Base-by-base conservation (phyloP, 1,139 yeast species). In the Suzukiozyma palmioleophila region DNA sequence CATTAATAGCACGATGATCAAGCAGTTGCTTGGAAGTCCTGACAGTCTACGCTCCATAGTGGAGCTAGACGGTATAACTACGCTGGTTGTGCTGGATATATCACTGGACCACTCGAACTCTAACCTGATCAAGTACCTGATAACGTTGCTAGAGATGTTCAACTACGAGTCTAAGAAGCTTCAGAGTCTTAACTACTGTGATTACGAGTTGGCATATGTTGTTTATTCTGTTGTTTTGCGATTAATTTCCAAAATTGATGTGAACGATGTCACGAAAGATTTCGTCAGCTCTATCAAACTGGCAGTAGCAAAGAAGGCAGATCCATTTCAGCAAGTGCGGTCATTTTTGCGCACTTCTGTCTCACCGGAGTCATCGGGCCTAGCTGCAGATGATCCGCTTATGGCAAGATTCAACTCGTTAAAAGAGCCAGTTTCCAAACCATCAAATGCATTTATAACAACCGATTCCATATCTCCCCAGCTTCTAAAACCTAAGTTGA, bases 131-230 rank as follows among this genome's bases (percentile, higher is more conserved):
- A 53, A 48, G 26, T 56, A 53, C 36, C 66, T 62, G 43, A 53
- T 69, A 14, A 53, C 61, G 9, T 48, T 70, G 15, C 49, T 71
- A 16, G 74, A 70, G 43, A 52, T 59, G 21, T 62, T 69, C 44
- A 58, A 57, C 35, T 57, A 60, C 39, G 71, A 70, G 45, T 34
- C 48, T 32, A 58, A 56, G 33, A 57, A 64, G 40, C 42, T 50
- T 8, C 54, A 56, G 3, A 46, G 42, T 14, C 29, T 59, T 3
- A 65, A 66, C 1, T 62, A 60, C 43, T 69, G 76, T 49, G 76
- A 71, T 46, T 61, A 54, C 44, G 73, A 66, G 41, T 39, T 66
- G 39, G 69, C 70, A 2, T 65, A 56, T 42, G 55, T 68, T 2
- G 50, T 62, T 37, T 64, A 54, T 39, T 37, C 42, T 1, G 40